Evolutionary conservation across 495 filamentous ascomycete species (phyloP).

Genomic region (Penicillium fimorum): DNA sequence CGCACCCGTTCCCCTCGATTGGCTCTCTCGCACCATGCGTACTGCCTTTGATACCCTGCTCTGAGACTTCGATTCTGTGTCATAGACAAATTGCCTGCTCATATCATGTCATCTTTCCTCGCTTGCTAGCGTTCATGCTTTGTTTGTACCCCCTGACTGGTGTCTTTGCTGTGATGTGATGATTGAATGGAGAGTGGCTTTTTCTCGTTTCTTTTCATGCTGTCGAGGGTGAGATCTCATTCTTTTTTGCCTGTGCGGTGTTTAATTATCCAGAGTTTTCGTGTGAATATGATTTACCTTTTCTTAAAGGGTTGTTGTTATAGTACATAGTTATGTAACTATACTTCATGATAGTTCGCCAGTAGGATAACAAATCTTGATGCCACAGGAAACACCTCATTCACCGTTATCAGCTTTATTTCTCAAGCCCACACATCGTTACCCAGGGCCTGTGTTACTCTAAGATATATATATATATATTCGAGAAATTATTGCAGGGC

Average conservation of each 20-base stretch:
- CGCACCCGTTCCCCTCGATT: background rate
- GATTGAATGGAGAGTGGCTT: conserved; percentile 4
- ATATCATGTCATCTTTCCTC: conserved; percentile 11
- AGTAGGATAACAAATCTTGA: too few species aligned
- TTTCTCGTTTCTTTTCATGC: background rate
- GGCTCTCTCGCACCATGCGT: conserved; percentile 8
- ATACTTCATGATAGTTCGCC: too few species aligned
- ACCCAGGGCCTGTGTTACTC: too few species aligned
- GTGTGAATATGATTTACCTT: conserved; percentile 21
- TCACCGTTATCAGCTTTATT: too few species aligned
- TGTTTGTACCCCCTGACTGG: background rate
- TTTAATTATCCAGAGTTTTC: conserved; percentile 15
- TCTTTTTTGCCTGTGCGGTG: conserved; percentile 1
- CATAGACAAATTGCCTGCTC: conserved; percentile 26
- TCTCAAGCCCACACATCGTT: too few species aligned
- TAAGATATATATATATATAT: too few species aligned
- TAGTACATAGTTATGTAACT: too few species aligned
- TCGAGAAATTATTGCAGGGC: too few species aligned
- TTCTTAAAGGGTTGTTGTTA: background rate
- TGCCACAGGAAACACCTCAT: too few species aligned
- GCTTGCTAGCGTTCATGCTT: conserved; percentile 8
- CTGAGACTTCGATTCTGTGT: conserved; percentile 16
- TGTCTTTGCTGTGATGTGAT: conserved; percentile 4
- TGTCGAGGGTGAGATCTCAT: background rate
- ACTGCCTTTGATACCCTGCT: conserved; percentile 10